Conservation (phyloP, 306 rosid species). For the Boehmeria nivea region DNA sequence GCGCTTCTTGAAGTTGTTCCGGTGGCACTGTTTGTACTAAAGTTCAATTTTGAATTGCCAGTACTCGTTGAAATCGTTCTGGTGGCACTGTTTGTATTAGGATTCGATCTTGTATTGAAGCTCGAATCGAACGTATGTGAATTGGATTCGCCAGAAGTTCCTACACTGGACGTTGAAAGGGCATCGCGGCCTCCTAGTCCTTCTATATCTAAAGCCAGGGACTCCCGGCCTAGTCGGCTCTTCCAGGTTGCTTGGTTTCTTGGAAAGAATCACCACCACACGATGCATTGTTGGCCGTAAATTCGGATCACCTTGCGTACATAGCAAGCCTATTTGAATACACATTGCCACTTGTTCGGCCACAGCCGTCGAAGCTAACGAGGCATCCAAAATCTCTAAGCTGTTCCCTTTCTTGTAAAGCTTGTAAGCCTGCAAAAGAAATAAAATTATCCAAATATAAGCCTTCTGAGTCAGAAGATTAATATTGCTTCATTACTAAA, state of each 20-base stretch:
- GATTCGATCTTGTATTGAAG: constrained; percentile 10
- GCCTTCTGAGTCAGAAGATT: too few relatives aligned
- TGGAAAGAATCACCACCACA: constrained; percentile 66
- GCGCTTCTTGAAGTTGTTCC: too few relatives aligned
- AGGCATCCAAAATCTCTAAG: constrained; percentile 63
- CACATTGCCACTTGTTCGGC: constrained; percentile 62
- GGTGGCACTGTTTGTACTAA: too few relatives aligned
- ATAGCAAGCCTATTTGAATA: constrained; percentile 37
- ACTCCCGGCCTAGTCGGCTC: constrained; percentile 74
- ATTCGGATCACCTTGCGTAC: constrained; percentile 63
- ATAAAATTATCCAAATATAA: too few relatives aligned
- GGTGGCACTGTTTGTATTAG: constrained; percentile 5
- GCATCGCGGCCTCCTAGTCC: constrained; percentile 31
- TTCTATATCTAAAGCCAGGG: constrained; percentile 64
- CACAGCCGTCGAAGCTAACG: constrained; percentile 40
- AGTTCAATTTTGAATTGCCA: too few relatives aligned
- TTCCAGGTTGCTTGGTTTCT: constrained; percentile 58
- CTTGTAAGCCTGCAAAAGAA: constrained; percentile 65
- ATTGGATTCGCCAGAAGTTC: constrained; percentile 42
- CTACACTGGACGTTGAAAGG: constrained; percentile 37
- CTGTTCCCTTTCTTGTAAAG: constrained; percentile 72
- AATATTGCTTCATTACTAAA: too few relatives aligned
- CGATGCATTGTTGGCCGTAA: constrained; percentile 76
- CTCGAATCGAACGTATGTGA: constrained; percentile 41
- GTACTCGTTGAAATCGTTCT: constrained; percentile 29